Evolutionary conservation across 2,329 filamentous ascomycete species (phyloP), one percentile per base, ranked within the genome.

Genomic region (Sarocladiaceae sp.): DNA sequence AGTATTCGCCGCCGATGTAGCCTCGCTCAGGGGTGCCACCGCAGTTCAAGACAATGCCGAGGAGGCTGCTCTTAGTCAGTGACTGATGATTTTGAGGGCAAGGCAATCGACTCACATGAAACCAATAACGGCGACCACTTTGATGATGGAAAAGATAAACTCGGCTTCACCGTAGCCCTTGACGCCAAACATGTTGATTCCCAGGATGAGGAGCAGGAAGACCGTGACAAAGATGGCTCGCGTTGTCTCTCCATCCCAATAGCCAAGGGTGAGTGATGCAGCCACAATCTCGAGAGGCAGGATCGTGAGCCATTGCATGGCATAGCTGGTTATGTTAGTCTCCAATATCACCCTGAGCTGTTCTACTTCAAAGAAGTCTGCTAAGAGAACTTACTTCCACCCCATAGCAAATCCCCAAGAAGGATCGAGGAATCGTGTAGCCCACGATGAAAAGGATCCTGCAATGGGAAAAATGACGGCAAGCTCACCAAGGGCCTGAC

Each of bases 331-430:
- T 4, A 26, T 27, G n/a, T n/a, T n/a, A n/a, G n/a, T n/a, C n/a
- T n/a, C n/a, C n/a, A n/a, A n/a, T 27, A 24, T 7, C 16, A 26
- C 43, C 47, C 6, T 11, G 12, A 15, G 15, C 33, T 15, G 18
- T 26, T 26, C 11, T 33, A 6, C 16, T 51, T 49, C 24, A 45
- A 35, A 13, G 46, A n/a, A 9, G 26, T 7, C 9, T 15, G 12
- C 2, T 3, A 13, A 16, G 6, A 10, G 18, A 15, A 73, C 79
- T 63, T 62, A 86, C 74, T 94, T 95, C 88, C 88, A 95, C 13
- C 88, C 89, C 86, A 95, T 94, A 37, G 88, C 87, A 58, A 95
- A 95, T 0, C 89, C 89, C 88, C 88, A 95, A 0, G 90, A 90
- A 1, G 90, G 91, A 58, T 96, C 89, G 15, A 97, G 65, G 57